Evolutionary conservation across 2,329 filamentous ascomycete genomes (phyloP), one percentile per base, ranked within the genome.

Genomic region (Trichoderma brevicompactum): DNA sequence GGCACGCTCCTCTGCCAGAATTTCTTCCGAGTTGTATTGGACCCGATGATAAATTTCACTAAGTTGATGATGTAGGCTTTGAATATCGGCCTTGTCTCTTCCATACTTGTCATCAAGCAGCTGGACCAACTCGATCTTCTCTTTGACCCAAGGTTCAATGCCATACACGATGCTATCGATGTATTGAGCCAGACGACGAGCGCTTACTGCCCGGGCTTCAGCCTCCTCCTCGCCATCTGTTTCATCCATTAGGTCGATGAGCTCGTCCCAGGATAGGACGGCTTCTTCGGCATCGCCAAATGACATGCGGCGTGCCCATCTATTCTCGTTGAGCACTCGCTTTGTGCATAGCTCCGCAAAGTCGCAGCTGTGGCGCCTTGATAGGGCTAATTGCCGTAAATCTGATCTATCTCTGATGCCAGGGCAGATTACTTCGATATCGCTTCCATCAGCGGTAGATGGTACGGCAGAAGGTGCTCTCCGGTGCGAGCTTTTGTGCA

Each of bases 241-340:
- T 6, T 65, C 62, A 17, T 82, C 79, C 36, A 70, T 68, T 2
- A 83, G 67, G 63, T 79, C 78, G 4, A 80, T 75, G 32, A 89
- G 76, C 54, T 85, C 82, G 5, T 85, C 79, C 90, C 90, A 93
- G 15, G 79, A 81, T 1, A 93, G 78, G 7, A 94, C 79, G n/a
- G 88, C 90, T 67, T 92, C 89, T 76, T 92, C 90, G 1, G 89
- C 91, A 50, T 89, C 83, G 65, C 89, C 88, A 74, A 94, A 94
- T 4, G 90, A 93, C 68, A 94, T 82, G 49, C 90, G 85, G 1
- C 90, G 87, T 1, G 90, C 86, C 85, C 89, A 92, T 65, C 85
- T 85, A 34, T 82, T 81, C 67, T 91, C 87, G 67, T 86, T 83
- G 1, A 80, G 75, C 7, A 67, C 68, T 1, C 65, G 77, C 60